Percentiles rank a stretch among this genome's conserved stretches.
phyloP scores from a whole-genome alignment of 2,329 filamentous ascomycete genomes.

The Diaporthe sp. region DNA sequence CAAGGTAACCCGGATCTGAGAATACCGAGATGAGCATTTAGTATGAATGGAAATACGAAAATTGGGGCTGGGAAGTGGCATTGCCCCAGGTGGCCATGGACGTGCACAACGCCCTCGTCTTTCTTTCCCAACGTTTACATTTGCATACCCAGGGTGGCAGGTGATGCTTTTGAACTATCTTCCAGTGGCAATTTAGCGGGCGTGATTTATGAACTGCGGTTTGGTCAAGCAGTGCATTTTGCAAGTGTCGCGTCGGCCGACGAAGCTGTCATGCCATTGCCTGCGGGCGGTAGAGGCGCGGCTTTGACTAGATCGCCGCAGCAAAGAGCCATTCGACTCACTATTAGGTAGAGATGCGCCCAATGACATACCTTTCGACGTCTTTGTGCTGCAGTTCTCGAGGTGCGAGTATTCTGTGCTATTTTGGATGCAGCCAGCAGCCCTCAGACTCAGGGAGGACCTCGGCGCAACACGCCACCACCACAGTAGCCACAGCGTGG shows the following conservation, averaged over 20 bases:
- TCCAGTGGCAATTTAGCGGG: conserved; percentile 14
- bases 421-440: background rate
- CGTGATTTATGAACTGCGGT: background rate
- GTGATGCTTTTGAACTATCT: background rate
- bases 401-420: background rate
- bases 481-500: background rate
- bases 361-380: background rate
- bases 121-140: background rate
- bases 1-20: conserved; percentile 40
- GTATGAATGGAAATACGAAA: background rate
- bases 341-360: background rate
- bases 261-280: background rate
- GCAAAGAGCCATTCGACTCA: background rate
- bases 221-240: background rate
- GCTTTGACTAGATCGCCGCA: background rate
- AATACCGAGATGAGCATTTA: background rate
- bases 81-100: background rate
- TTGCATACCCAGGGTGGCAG: conserved; percentile 22
- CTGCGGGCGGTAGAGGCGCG: too few relatives aligned
- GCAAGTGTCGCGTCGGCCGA: background rate
- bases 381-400: background rate
- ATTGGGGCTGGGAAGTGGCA: background rate
- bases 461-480: background rate
- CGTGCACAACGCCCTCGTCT: background rate
- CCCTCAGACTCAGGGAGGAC: background rate